Evolutionary conservation across 257 asterid species (phyloP).

Genomic region (Petunia secreta): DNA sequence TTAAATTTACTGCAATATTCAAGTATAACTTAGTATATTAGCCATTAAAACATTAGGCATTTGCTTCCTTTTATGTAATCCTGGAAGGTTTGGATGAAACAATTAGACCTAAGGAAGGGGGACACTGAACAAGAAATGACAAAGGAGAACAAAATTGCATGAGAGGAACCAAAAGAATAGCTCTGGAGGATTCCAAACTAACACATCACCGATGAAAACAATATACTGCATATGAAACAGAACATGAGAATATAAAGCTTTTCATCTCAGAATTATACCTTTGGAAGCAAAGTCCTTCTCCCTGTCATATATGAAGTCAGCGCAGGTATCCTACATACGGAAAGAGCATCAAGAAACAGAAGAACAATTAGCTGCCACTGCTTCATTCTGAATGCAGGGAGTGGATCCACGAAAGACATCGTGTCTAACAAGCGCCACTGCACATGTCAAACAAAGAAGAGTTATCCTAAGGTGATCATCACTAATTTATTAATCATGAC

Average conservation of each 20-base stretch:
- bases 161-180: neutral
- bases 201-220: neutral
- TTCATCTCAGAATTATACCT: slow-evolving; percentile 52
- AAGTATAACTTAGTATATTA: neutral
- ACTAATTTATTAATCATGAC: neutral
- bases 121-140: neutral
- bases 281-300: slow-evolving; percentile 65
- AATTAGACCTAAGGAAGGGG: neutral
- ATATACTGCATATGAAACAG: neutral
- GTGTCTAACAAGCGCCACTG: slow-evolving; percentile 81
- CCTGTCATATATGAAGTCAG: slow-evolving; percentile 58
- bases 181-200: neutral
- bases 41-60: neutral
- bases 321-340: slow-evolving; percentile 71
- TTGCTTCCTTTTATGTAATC: neutral
- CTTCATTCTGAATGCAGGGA: slow-evolving; percentile 79
- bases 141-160: neutral
- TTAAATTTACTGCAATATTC: neutral
- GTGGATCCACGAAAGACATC: slow-evolving; percentile 80
- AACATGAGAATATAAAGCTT: slow-evolving; percentile 24
- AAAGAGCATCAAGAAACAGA: slow-evolving; percentile 88
- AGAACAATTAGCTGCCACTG: slow-evolving; percentile 82
- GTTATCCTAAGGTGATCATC: neutral
- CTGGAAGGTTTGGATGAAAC: neutral
- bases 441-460: slow-evolving; percentile 23